phyloP scores from a whole-genome alignment of 2,329 filamentous ascomycete species.

The Teratosphaeriaceae sp. region DNA sequence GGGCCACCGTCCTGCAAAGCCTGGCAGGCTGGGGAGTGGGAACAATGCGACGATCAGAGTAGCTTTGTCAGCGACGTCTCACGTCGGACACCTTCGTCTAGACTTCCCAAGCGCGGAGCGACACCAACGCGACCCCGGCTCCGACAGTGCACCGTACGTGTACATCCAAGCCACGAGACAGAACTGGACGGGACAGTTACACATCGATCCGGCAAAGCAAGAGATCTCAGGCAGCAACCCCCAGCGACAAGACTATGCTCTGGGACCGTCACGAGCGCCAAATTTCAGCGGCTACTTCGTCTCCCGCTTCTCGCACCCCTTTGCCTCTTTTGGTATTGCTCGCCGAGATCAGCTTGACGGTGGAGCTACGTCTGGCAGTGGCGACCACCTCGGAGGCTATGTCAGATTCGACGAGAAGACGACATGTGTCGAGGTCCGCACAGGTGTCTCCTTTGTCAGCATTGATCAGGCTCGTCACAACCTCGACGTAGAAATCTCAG shows the following conservation, averaged over 20 bases:
- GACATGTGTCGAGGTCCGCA: constrained; percentile 38
- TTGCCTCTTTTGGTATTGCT: constrained; percentile 33
- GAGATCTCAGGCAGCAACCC: constrained; percentile 42
- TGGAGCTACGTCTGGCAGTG: constrained; percentile 20
- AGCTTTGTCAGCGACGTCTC: constrained; percentile 38
- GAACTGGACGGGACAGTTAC: constrained; percentile 41
- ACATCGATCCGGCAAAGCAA: constrained; percentile 30
- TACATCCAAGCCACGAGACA: constrained; percentile 40
- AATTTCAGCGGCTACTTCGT: constrained; percentile 43
- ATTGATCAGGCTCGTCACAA: constrained; percentile 42
- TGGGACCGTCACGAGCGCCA: constrained; percentile 37
- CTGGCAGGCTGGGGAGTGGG: background rate
- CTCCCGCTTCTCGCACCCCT: constrained; percentile 40
- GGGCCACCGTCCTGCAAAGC: background rate
- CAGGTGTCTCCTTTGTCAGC: constrained; percentile 42
- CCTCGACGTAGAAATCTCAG: constrained; percentile 38
- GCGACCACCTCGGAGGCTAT: constrained; percentile 37
- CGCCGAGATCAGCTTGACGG: constrained; percentile 25
- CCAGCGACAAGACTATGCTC: constrained; percentile 41
- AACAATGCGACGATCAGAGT: constrained; percentile 19
- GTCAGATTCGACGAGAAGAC: constrained; percentile 31
- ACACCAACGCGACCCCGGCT: background rate
- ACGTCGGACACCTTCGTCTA: constrained; percentile 38
- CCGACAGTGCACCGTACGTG: constrained; percentile 29
- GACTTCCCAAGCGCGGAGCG: constrained; percentile 25